A percentile compares a stretch with the other conserved stretches of the same genome.
These are phyloP conservation scores for Penicillium sclerotiorum DNA, from an alignment of 2,329 filamentous ascomycete species.

Conservation along the genomic window DNA sequence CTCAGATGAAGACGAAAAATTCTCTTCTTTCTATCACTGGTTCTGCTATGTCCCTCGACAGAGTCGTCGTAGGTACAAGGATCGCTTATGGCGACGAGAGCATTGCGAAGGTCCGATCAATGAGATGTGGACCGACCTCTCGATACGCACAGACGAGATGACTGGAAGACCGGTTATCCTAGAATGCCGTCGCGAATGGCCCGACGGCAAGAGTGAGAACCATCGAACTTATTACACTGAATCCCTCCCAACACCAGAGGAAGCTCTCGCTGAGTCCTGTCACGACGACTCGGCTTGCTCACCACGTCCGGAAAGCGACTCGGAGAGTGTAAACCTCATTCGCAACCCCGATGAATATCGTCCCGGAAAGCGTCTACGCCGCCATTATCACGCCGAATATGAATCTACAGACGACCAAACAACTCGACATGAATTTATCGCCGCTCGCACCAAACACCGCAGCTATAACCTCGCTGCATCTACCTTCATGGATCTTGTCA, in stretches of 20 bases:
- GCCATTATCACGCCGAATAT: conserved; percentile 46
- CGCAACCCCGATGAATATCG: conserved; percentile 39
- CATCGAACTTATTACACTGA: conserved; percentile 67
- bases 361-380: conserved; percentile 39
- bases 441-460: conserved; percentile 48
- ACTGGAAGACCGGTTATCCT: conserved; percentile 63
- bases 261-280: conserved; percentile 19
- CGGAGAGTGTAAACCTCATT: not conserved
- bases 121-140: conserved; percentile 71
- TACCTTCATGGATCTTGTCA: conserved; percentile 49
- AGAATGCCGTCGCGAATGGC: conserved; percentile 72
- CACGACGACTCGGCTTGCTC: no score
- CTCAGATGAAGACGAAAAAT: conserved; percentile 63
- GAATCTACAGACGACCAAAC: conserved; percentile 22
- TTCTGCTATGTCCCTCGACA: conserved; percentile 60
- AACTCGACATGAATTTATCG: conserved; percentile 43
- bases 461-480: conserved; percentile 45
- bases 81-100: conserved; percentile 65
- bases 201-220: conserved; percentile 57
- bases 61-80: conserved; percentile 43
- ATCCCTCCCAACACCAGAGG: conserved; percentile 35
- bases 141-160: conserved; percentile 61
- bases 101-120: conserved; percentile 72
- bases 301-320: not conserved
- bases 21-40: conserved; percentile 71